Conservation (phyloP, 192 early-diverging fungal genomes). For the Lobosporangium transversale region DNA sequence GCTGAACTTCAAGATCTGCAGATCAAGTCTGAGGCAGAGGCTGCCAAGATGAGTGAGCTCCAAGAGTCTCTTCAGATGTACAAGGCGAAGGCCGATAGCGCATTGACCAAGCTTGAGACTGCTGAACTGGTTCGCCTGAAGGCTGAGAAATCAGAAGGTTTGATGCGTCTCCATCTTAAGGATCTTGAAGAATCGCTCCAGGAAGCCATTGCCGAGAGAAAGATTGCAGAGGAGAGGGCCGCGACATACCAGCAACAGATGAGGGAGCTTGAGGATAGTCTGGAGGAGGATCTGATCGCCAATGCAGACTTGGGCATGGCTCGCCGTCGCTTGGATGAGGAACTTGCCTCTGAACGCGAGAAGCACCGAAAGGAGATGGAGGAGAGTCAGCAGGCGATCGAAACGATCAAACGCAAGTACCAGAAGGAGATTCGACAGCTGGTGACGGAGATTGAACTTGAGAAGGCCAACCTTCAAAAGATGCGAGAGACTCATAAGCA, state of each 20-base stretch:
- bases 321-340: slow-evolving; percentile 81
- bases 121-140: slow-evolving; percentile 76
- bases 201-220: slow-evolving; percentile 69
- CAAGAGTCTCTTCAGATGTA: slow-evolving; percentile 64
- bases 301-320: slow-evolving; percentile 75
- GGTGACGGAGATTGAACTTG: slow-evolving; percentile 81
- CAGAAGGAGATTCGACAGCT: slow-evolving; percentile 86
- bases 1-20: slow-evolving; percentile 71
- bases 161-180: slow-evolving; percentile 68
- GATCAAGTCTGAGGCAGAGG: slow-evolving; percentile 70
- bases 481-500: slow-evolving; percentile 78
- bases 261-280: slow-evolving; percentile 75
- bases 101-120: slow-evolving; percentile 66
- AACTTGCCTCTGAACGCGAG: slow-evolving; percentile 74
- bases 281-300: slow-evolving; percentile 79
- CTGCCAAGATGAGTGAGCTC: slow-evolving; percentile 65
- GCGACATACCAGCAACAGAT: slow-evolving; percentile 74
- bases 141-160: slow-evolving; percentile 79
- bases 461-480: slow-evolving; percentile 68
- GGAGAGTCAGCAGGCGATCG: slow-evolving; percentile 75
- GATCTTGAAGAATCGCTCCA: slow-evolving; percentile 76
- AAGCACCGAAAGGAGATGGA: slow-evolving; percentile 80
- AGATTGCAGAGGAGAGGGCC: slow-evolving; percentile 71
- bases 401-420: slow-evolving; percentile 82
- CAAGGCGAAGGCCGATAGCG: slow-evolving; percentile 64